Evolutionary conservation across 345 rosid genomes (phyloP), one percentile per base, ranked within the genome.

Genomic region (Ricinus communis): DNA sequence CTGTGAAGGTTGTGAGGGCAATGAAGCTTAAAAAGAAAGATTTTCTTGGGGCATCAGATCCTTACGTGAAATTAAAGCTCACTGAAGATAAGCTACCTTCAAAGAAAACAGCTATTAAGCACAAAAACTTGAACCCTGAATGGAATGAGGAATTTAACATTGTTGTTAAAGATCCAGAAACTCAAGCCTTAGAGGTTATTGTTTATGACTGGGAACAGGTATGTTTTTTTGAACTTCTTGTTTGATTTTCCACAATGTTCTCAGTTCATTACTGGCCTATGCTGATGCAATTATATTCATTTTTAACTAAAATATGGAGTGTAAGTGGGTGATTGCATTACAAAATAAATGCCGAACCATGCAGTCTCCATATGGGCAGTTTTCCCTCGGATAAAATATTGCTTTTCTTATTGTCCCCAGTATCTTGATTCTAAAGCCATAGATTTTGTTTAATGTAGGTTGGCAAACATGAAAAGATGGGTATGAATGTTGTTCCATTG

Each of bases 131-230:
- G 87, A 95, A 95, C 78, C 99, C 99, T 58, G 97, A 92, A 76
- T 95, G 99, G 99, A 90, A 92, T 68, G 93, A 95, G 80, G 96
- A 95, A 72, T 88, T 85, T 43, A 86, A 81, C 69, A 46, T 95
- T 25, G 78, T 84, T 1, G 93, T 95, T 66, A 92, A 83, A 81
- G 97, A 92, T 75, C 98, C 97, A 14, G 77, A 88, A 77, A 71
- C 88, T 40, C 99, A 95, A 81, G 74, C 83, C 43, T 64, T 90
- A 33, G 86, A 87, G 83, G 66, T 92, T 62, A 31, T 13, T 76
- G 91, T 92, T 65, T 89, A 80, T 69, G 99, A 95, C 69, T 95
- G 98, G 99, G 98, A 95, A 82, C 91, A 95, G 98, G 96, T 84
- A 62, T 49, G 19, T 46, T 21, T 49, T 25, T 59, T 14, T 59